phyloP scores from a whole-genome alignment of 345 rosid species.

The Excoecaria agallocha region DNA sequence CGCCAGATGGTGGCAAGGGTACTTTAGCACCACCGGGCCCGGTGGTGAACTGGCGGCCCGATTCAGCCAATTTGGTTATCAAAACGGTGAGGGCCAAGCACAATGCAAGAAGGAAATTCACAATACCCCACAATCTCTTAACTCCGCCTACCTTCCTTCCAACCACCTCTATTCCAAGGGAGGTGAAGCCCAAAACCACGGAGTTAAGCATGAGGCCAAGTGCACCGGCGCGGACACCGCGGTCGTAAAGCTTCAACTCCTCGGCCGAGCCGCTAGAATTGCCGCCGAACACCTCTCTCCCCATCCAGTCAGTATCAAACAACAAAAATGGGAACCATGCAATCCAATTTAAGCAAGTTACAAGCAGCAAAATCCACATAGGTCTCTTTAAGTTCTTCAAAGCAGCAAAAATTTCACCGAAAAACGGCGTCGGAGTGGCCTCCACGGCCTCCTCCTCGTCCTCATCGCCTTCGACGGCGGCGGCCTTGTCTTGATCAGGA shows the following conservation, averaged over 20 bases:
- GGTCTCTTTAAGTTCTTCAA: constrained; percentile 52
- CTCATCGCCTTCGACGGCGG: background rate
- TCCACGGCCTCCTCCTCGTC: constrained; percentile 2
- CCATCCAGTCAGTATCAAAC: constrained; percentile 93
- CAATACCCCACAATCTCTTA: constrained; percentile 62
- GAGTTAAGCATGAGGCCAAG: constrained; percentile 80
- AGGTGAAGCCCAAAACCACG: constrained; percentile 59
- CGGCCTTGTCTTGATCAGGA: constrained; percentile 10
- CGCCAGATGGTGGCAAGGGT: constrained; percentile 37
- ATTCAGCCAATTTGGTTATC: constrained; percentile 60
- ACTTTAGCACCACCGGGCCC: background rate
- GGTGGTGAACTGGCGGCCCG: constrained; percentile 28
- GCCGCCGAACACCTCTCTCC: constrained; percentile 88
- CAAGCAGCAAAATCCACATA: constrained; percentile 71
- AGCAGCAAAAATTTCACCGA: constrained; percentile 45
- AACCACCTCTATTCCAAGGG: constrained; percentile 49
- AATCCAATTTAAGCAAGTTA: constrained; percentile 80
- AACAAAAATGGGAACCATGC: constrained; percentile 89
- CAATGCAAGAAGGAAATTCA: constrained; percentile 60
- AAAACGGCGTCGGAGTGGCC: constrained; percentile 15
- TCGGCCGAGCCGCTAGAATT: constrained; percentile 31
- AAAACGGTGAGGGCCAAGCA: constrained; percentile 53
- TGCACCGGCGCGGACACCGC: constrained; percentile 76
- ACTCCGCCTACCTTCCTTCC: constrained; percentile 52
- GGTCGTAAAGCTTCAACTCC: constrained; percentile 41